phyloP scores from a whole-genome alignment of 805 yeast species.

The Pichia rugopelliculosa region DNA sequence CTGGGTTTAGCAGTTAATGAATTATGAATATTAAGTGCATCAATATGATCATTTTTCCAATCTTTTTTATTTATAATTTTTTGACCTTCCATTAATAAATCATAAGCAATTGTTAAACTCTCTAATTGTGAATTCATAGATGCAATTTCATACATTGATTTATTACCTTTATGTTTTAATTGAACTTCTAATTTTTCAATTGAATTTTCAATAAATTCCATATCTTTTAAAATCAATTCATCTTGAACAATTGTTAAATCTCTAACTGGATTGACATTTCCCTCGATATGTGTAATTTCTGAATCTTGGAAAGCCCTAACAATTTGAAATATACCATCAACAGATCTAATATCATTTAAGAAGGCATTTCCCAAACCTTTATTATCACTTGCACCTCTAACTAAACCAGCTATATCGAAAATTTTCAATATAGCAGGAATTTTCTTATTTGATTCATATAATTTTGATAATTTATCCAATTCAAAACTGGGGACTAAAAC shows the following conservation, averaged over 20 bases:
- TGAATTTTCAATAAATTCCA: slow-evolving; percentile 67
- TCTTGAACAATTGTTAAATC: slow-evolving; percentile 58
- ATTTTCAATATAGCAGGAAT: slow-evolving; percentile 52
- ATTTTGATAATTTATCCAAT: slow-evolving; percentile 38
- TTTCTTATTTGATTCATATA: slow-evolving; percentile 43
- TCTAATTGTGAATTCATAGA: slow-evolving; percentile 81
- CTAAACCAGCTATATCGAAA: slow-evolving; percentile 65
- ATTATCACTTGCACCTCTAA: slow-evolving; percentile 55
- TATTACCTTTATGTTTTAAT: slow-evolving; percentile 72
- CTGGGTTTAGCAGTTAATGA: slow-evolving; percentile 93
- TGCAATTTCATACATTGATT: slow-evolving; percentile 58
- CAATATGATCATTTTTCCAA: slow-evolving; percentile 91
- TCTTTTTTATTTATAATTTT: slow-evolving; percentile 73
- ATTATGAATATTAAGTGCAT: slow-evolving; percentile 75
- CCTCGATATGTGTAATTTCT: slow-evolving; percentile 62
- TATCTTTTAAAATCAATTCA: slow-evolving; percentile 58
- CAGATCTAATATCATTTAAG: slow-evolving; percentile 59
- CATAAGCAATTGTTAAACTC: slow-evolving; percentile 68
- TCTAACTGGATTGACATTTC: slow-evolving; percentile 54
- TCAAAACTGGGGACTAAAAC: slow-evolving; percentile 45
- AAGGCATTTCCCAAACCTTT: slow-evolving; percentile 73
- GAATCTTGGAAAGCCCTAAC: slow-evolving; percentile 58
- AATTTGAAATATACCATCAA: slow-evolving; percentile 64
- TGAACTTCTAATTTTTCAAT: slow-evolving; percentile 52
- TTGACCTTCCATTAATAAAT: slow-evolving; percentile 71